A percentile compares a stretch with the other conserved stretches of the same genome.
phyloP scores from a whole-genome alignment of 169 alveolate genomes.

The Sarcocystis neurona region DNA sequence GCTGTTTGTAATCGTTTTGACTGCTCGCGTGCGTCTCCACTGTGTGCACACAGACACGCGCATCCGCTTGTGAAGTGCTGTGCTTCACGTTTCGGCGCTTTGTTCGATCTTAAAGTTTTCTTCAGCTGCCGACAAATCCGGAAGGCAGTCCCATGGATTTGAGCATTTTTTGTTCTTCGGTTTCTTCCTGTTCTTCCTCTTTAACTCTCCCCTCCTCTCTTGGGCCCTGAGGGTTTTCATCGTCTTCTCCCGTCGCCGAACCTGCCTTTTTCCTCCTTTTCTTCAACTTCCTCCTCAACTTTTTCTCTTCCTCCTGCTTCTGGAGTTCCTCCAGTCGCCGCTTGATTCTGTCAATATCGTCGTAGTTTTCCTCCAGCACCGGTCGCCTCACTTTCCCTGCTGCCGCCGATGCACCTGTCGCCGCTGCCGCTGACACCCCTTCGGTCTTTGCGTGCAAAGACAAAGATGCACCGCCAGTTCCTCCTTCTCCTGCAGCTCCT shows the following conservation, averaged over 20 bases:
- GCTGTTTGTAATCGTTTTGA: too few relatives aligned
- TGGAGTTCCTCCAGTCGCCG: constrained; percentile 66
- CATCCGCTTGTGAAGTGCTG: too few relatives aligned
- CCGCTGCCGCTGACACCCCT: background rate
- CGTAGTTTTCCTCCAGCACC: constrained; percentile 20
- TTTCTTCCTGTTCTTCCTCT: background rate
- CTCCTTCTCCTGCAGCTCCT: background rate
- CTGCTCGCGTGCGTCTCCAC: too few relatives aligned
- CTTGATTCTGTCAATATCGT: constrained; percentile 69
- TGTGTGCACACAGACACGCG: too few relatives aligned
- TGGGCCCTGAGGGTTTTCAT: background rate
- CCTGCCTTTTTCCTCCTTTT: constrained; percentile 45
- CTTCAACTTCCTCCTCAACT: constrained; percentile 43
- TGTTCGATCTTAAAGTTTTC: too few relatives aligned
- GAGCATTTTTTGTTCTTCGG: constrained; percentile 57
- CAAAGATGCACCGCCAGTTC: background rate
- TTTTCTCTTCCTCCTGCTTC: constrained; percentile 55
- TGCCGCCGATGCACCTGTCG: constrained; percentile 44
- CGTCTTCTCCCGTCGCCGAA: background rate
- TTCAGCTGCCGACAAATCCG: constrained; percentile 55
- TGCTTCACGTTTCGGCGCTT: too few relatives aligned
- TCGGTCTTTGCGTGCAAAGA: background rate
- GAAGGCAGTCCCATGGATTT: constrained; percentile 65
- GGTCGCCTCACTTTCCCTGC: background rate
- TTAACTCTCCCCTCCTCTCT: background rate